phyloP scores from a whole-genome alignment of 2,329 filamentous ascomycete genomes.

The Neodidymelliopsis sp. region DNA sequence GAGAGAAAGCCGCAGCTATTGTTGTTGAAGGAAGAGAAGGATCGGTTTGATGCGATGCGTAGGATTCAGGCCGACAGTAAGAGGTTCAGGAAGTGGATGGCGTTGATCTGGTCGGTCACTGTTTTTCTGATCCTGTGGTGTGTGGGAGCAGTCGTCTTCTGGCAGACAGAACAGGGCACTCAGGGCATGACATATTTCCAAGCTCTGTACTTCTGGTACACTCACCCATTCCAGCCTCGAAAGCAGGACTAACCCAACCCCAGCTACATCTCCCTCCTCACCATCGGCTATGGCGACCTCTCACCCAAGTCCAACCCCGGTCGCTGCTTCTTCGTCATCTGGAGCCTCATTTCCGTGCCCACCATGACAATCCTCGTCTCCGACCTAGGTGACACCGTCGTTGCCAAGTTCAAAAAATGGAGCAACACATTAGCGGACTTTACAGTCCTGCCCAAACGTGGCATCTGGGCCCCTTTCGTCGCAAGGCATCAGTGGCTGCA shows the following conservation, averaged over 20 bases:
- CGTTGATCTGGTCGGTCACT: slow-evolving; percentile 70
- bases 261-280: slow-evolving; percentile 70
- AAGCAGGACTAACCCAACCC: too few relatives aligned
- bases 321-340: slow-evolving; percentile 90
- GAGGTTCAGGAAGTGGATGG: slow-evolving; percentile 75
- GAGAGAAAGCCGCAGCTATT: slow-evolving; percentile 56
- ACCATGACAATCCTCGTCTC: slow-evolving; percentile 79
- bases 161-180: slow-evolving; percentile 61
- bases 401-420: slow-evolving; percentile 69
- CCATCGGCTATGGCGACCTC: slow-evolving; percentile 86
- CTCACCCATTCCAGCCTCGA: too few relatives aligned
- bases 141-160: slow-evolving; percentile 79
- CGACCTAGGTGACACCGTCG: slow-evolving; percentile 77
- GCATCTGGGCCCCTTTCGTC: slow-evolving; percentile 62
- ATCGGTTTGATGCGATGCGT: slow-evolving; percentile 82
- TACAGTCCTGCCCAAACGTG: slow-evolving; percentile 69
- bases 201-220: slow-evolving; percentile 85
- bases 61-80: slow-evolving; percentile 73
- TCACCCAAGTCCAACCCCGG: slow-evolving; percentile 79
- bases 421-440: slow-evolving; percentile 69
- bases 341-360: slow-evolving; percentile 84
- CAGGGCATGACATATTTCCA: slow-evolving; percentile 76
- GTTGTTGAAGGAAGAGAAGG: slow-evolving; percentile 65
- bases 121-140: slow-evolving; percentile 82
- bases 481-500: slow-evolving; percentile 55